Evolutionary conservation across 139 green algal genomes (phyloP), one percentile per base, ranked within the genome.

Genomic region (Volvox africanus): DNA sequence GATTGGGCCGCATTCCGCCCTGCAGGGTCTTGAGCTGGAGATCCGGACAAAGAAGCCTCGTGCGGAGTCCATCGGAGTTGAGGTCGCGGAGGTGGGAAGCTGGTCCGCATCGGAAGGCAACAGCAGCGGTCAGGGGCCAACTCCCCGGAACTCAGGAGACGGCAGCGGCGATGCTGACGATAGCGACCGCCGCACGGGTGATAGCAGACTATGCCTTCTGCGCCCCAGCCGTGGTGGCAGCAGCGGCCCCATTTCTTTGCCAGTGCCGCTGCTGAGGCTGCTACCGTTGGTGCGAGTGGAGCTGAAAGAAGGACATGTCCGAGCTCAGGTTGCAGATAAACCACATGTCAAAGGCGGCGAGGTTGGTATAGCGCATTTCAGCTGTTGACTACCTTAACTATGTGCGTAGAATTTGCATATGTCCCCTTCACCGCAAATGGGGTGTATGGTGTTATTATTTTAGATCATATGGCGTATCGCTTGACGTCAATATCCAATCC

Each of bases 21-120:
- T 35, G 50, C 80, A 86, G 80, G 80, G 80, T 26, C 80, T 86
- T 30, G 80, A 86, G 26, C 26, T 86, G 28, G 50, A 86, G 50
- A n/a, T 86, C 11, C 80, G 50, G 24, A 55, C n/a, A 44, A 71
- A 86, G 22, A 30, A 37, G 50, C 78, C 17, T 1, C 36, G 19
- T 19, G 30, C 17, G 50, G 37, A 16, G 12, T 35, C 20, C 32
- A 81, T 3, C 1, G 75, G 24, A 19, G 32, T 30, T 20, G 17
- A 22, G 30, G 78, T 13, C 36, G 14, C 50, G 36, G 80, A 35
- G 9, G 13, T 44, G 37, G 78, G 24, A 1, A 28, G 37, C 0
- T 6, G 36, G 36, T 35, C 17, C 16, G 36, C 36, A 9, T 33
- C 36, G 9, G 78, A 68, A 17, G 33, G 76, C 30, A 36, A 18